These are phyloP conservation scores for Collybia sp. DNA, from an alignment of 768 basidiomycete species.

Conservation along the genomic window DNA sequence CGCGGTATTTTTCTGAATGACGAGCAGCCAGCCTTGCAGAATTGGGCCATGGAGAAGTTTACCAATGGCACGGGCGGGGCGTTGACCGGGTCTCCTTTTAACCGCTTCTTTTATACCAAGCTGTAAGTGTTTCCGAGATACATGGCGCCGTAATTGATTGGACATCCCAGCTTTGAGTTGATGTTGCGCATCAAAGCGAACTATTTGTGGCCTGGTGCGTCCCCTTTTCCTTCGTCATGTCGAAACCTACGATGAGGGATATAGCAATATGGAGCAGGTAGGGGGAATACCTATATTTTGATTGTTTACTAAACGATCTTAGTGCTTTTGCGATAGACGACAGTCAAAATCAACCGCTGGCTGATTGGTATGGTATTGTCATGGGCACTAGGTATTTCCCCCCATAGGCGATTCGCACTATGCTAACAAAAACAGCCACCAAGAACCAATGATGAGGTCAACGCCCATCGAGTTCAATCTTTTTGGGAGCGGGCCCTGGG, in stretches of 20 bases:
- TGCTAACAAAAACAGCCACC: constrained; percentile 35
- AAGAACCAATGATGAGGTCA: constrained; percentile 74
- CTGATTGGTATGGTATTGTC: constrained; percentile 61
- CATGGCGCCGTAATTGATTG: neutral
- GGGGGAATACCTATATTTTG: neutral
- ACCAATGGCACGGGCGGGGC: constrained; percentile 54
- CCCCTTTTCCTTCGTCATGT: neutral
- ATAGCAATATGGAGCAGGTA: constrained; percentile 40
- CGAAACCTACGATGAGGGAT: neutral
- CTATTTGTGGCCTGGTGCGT: constrained; percentile 64
- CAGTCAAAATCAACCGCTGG: constrained; percentile 53
- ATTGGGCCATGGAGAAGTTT: constrained; percentile 69
- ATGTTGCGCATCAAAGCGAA: constrained; percentile 65
- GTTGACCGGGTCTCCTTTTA: constrained; percentile 53
- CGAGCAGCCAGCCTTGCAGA: constrained; percentile 67
- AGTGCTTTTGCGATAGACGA: constrained; percentile 59
- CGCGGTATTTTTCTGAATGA: constrained; percentile 75
- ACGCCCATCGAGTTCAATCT: constrained; percentile 62
- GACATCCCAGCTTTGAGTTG: constrained; percentile 49
- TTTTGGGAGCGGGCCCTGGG: constrained; percentile 56
- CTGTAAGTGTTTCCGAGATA: constrained; percentile 28
- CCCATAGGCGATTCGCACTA: neutral
- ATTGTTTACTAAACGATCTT: neutral
- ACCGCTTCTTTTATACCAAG: constrained; percentile 54
- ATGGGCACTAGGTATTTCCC: constrained; percentile 58